Conservation (phyloP, 495 filamentous ascomycete genomes). For the Cryomyces minteri region DNA sequence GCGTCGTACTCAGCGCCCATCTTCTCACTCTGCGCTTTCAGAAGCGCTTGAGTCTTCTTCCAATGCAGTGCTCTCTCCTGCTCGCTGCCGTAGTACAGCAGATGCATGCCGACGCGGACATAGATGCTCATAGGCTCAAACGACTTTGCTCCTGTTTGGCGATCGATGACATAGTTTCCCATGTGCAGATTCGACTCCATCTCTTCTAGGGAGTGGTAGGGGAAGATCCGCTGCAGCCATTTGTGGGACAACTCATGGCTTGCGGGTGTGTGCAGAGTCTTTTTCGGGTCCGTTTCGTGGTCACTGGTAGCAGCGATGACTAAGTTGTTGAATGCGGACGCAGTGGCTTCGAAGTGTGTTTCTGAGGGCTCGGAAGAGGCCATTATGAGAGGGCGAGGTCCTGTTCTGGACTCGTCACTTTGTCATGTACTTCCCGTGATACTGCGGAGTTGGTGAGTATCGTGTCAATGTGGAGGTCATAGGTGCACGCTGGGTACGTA, state of each 20-base stretch:
- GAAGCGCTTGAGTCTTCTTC: slow-evolving; percentile 16
- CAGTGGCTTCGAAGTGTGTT: too few species aligned
- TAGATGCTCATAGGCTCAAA: slow-evolving; percentile 27
- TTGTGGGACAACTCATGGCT: slow-evolving; percentile 15
- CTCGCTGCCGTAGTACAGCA: slow-evolving; percentile 23
- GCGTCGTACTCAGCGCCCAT: slow-evolving; percentile 25
- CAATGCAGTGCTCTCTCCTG: slow-evolving; percentile 23
- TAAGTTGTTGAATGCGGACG: too few species aligned
- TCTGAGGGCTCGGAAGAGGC: too few species aligned
- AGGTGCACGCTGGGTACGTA: too few species aligned
- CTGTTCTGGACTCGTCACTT: too few species aligned
- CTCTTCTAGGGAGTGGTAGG: slow-evolving; percentile 12
- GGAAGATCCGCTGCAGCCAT: slow-evolving; percentile 19
- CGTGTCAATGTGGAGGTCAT: too few species aligned
- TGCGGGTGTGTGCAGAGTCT: slow-evolving; percentile 14
- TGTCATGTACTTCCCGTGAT: too few species aligned
- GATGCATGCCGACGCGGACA: slow-evolving; percentile 27
- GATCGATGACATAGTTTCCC: slow-evolving; percentile 27
- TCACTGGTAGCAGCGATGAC: too few species aligned
- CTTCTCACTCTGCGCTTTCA: slow-evolving; percentile 21
- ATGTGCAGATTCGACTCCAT: slow-evolving; percentile 21
- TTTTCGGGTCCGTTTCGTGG: too few species aligned
- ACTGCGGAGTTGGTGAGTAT: too few species aligned
- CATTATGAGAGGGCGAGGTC: too few species aligned
- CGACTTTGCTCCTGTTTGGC: slow-evolving; percentile 18